Evolutionary conservation across 441 rosid genomes (phyloP), one percentile per base, ranked within the genome.

Genomic region (Populus hybrid): DNA sequence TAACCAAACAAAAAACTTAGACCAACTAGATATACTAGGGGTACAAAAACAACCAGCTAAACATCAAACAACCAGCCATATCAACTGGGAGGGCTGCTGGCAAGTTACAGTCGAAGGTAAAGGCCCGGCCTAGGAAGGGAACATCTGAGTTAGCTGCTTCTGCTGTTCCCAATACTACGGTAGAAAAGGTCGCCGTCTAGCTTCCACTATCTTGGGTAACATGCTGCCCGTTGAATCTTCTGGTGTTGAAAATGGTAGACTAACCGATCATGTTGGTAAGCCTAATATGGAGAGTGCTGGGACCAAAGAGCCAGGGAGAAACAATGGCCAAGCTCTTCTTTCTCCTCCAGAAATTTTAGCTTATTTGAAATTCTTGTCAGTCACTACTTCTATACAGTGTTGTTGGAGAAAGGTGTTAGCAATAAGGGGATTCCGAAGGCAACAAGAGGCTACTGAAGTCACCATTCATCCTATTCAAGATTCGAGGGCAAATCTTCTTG

Each of bases 81-180:
- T 24, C 26, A 24, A 24, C 26, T 24, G 85, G 63, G 20, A 34
- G 78, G 28, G 61, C 57, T 70, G 73, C 76, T 73, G 80, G 78
- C 28, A 82, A 79, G 63, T 77, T 76, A 79, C 75, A 79, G 53
- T 82, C 79, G 12, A 74, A 67, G 70, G 67, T 14, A 14, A 82
- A 79, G 50, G 61, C 69, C 35, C 57, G 34, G 23, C 75, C 75
- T 11, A 66, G 67, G 40, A 80, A 72, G 82, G 73, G 30, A 68
- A 38, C 50, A 12, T 53, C 73, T 72, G 77, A 70, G 70, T 42
- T 35, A 6, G 46, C 9, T 74, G 74, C 61, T 65, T 20, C 73
- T n/a, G 26, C 74, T 40, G 53, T 34, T 61, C 26, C 59, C 69
- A 40, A 40, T 26, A 23, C 67, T 32, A 35, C 34, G 2, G 28